A percentile compares a stretch with the other conserved stretches of the same genome.
phyloP scores from a whole-genome alignment of 2,329 filamentous ascomycete species.

The Lachnellula subtilissima region DNA sequence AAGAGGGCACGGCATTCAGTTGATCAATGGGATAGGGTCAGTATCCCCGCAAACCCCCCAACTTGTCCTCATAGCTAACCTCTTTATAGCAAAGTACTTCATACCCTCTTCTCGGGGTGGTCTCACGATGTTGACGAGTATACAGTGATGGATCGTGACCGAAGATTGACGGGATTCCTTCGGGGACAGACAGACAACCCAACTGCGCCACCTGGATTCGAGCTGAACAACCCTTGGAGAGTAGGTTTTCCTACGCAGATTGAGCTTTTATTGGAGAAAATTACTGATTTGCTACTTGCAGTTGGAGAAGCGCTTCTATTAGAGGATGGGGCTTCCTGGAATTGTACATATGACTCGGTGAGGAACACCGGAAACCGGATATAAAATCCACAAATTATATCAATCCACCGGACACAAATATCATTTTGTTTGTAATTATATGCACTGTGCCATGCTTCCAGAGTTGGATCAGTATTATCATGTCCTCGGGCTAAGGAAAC shows the following conservation, averaged over 20 bases:
- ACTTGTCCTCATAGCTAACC: slow-evolving; percentile 20
- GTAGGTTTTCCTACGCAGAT: slow-evolving; percentile 26
- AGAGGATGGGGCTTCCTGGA: background rate
- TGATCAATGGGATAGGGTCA: slow-evolving; percentile 39
- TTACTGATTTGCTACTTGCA: slow-evolving; percentile 6
- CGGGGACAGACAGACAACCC: slow-evolving; percentile 37
- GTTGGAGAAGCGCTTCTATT: slow-evolving; percentile 27
- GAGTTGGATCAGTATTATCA: too few relatives aligned
- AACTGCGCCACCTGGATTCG: slow-evolving; percentile 35
- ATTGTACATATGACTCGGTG: slow-evolving; percentile 5
- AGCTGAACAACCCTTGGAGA: slow-evolving; percentile 39
- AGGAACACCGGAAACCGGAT: background rate
- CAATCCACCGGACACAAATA: background rate
- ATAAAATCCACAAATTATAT: background rate
- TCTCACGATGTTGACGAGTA: slow-evolving; percentile 13
- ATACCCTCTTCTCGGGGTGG: background rate
- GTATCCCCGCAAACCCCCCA: slow-evolving; percentile 6
- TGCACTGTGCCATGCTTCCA: too few relatives aligned
- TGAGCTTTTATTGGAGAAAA: background rate
- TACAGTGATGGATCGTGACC: slow-evolving; percentile 39
- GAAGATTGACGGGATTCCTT: slow-evolving; percentile 36
- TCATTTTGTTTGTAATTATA: background rate
- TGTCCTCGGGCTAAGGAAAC: too few relatives aligned
- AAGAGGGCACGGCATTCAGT: slow-evolving; percentile 36
- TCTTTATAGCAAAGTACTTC: slow-evolving; percentile 32